A percentile compares a stretch with the other conserved stretches of the same genome.
Conservation (phyloP, 495 filamentous ascomycete genomes). For the Cairneyella variabilis region DNA sequence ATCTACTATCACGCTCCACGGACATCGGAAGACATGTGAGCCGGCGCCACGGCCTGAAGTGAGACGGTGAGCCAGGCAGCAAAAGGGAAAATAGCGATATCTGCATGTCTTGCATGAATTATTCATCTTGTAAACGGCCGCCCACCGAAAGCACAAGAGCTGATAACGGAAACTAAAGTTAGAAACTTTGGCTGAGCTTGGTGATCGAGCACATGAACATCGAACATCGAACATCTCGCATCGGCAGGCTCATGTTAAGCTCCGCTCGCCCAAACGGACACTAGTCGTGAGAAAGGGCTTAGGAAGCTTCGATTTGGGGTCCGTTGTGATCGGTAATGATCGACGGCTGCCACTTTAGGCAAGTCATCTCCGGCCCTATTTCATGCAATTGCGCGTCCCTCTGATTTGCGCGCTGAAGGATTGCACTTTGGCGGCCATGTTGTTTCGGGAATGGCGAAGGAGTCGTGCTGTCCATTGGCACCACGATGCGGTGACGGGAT, state of each 20-base stretch:
- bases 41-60: constrained; percentile 14
- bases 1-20: neutral
- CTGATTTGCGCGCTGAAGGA: neutral
- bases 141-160: neutral
- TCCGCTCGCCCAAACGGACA: too few relatives aligned
- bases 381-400: constrained; percentile 19
- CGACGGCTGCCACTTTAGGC: constrained; percentile 12
- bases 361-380: constrained; percentile 19
- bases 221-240: neutral
- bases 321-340: constrained; percentile 2
- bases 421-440: neutral
- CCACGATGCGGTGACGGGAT: neutral
- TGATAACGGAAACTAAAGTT: neutral
- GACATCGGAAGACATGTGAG: constrained; percentile 3
- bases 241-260: too few relatives aligned
- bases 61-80: constrained; percentile 13
- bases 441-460: constrained; percentile 13
- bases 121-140: neutral
- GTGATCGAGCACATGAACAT: neutral
- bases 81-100: too few relatives aligned
- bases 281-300: too few relatives aligned
- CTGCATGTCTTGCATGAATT: neutral
- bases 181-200: neutral
- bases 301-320: neutral
- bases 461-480: neutral